Evolutionary conservation across 2,329 filamentous ascomycete genomes (phyloP).

Genomic region (Fusarium aywerte): DNA sequence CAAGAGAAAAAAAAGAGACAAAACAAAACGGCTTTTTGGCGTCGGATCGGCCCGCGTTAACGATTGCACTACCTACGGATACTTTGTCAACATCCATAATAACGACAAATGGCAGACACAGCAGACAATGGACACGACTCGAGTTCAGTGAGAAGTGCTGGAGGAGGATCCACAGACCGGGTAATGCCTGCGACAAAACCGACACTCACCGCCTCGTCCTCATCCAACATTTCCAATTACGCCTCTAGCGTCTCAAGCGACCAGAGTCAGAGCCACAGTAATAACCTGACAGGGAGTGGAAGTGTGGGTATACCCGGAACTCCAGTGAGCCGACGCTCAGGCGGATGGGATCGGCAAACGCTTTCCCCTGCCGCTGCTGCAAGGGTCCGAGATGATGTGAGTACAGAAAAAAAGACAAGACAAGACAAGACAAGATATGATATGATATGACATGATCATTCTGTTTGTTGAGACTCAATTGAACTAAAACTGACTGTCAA

Average conservation of each 20-base stretch:
- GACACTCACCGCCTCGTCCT: conserved; percentile 1
- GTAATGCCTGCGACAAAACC: neutral
- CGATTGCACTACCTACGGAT: too few relatives aligned
- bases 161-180: neutral
- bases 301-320: conserved; percentile 39
- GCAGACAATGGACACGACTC: neutral
- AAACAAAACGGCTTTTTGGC: neutral
- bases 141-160: neutral
- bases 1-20: neutral
- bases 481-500: conserved; percentile 16
- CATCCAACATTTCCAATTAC: conserved; percentile 7
- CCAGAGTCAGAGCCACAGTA: neutral
- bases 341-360: conserved; percentile 41
- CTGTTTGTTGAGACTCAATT: neutral
- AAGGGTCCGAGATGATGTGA: conserved; percentile 35
- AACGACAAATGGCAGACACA: neutral
- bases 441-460: neutral
- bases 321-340: conserved; percentile 36
- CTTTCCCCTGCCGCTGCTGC: conserved; percentile 36
- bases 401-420: neutral
- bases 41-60: conserved; percentile 2
- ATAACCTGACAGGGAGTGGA: neutral
- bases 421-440: neutral
- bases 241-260: conserved; percentile 6
- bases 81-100: neutral